Evolutionary conservation across 2,329 filamentous ascomycete genomes (phyloP), one percentile per base, ranked within the genome.

Genomic region (Salinomyces thailandicus): DNA sequence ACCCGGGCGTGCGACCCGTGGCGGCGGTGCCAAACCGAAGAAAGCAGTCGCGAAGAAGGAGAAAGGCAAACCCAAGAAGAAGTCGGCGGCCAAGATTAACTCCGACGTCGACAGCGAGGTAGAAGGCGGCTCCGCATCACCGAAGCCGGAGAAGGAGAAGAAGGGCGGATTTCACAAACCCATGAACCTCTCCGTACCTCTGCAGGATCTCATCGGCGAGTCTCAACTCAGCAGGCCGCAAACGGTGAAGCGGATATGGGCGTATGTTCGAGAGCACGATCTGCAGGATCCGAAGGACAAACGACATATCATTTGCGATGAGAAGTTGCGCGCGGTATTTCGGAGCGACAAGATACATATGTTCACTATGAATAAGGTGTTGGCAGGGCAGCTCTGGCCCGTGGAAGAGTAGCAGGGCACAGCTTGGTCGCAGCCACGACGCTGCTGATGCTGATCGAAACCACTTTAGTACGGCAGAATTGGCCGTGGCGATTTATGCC

Each of bases 321-420:
- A 93, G 16, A 78, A 77, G 49, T 81, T 98, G 81, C 79, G 84
- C 42, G 81, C 82, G 5, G 82, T 98, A 5, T 98, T 98, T 67
- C 93, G 93, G 61, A 75, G 82, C 54, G 77, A 86, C 53, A 83
- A 75, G 53, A 82, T 98, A 33, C 85, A 96, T 62, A 98, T 98
- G 91, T 98, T 98, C 62, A 87, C 85, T 49, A 96, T 98, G 89
- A 96, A 94, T 69, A 95, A 95, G 68, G 75, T 94, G 12, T 76
- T 96, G 8, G 85, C 84, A 45, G 79, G 81, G 57, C 89, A 96
- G 54, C 69, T 96, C 26, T 95, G 93, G 56, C 83, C 81, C 2
- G 72, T 84, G 32, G 85, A 89, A 36, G 85, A 91, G 15, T 18
- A 18, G 27, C 7, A 9, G 27, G 27, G 20, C 20, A n/a, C n/a